phyloP scores from a whole-genome alignment of 352 stramenopile genomes.

The Phytopythium delawarense region DNA sequence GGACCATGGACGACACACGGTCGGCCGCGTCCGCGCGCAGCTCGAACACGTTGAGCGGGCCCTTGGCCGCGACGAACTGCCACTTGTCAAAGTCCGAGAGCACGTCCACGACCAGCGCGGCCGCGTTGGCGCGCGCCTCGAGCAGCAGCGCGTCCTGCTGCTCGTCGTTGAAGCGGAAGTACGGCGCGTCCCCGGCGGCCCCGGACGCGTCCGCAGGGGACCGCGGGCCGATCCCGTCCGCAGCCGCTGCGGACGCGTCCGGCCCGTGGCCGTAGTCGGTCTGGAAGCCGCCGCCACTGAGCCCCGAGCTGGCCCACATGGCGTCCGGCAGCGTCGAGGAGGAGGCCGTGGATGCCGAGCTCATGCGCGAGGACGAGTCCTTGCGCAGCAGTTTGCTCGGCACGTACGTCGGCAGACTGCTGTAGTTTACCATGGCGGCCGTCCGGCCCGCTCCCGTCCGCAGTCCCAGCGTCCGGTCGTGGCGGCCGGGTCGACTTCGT shows the following conservation, averaged over 20 bases:
- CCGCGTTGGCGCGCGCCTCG: constrained; percentile 47
- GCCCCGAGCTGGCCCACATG: constrained; percentile 5
- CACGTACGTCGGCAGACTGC: background rate
- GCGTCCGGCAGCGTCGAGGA: background rate
- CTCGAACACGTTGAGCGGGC: constrained; percentile 49
- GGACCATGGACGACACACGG: constrained; percentile 48
- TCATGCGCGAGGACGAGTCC: constrained; percentile 5
- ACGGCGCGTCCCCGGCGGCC: constrained; percentile 14
- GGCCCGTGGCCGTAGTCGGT: constrained; percentile 9
- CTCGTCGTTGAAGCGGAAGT: constrained; percentile 48
- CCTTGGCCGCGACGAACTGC: constrained; percentile 42
- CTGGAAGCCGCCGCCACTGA: constrained; percentile 5
- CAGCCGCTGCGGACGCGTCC: background rate
- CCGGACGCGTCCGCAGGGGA: constrained; percentile 10
- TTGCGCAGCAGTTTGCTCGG: constrained; percentile 3
- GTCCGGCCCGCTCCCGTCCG: background rate
- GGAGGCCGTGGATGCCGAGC: constrained; percentile 2
- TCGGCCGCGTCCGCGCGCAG: constrained; percentile 36
- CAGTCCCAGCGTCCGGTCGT: background rate
- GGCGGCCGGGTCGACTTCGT: no score
- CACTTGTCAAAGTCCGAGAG: constrained; percentile 62
- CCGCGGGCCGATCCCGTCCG: background rate
- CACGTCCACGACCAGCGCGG: constrained; percentile 52
- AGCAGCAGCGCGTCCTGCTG: constrained; percentile 45
- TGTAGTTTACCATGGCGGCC: constrained; percentile 4